Evolutionary conservation across 805 yeast genomes (phyloP).

Genomic region (Monosporozyma aerobia): DNA sequence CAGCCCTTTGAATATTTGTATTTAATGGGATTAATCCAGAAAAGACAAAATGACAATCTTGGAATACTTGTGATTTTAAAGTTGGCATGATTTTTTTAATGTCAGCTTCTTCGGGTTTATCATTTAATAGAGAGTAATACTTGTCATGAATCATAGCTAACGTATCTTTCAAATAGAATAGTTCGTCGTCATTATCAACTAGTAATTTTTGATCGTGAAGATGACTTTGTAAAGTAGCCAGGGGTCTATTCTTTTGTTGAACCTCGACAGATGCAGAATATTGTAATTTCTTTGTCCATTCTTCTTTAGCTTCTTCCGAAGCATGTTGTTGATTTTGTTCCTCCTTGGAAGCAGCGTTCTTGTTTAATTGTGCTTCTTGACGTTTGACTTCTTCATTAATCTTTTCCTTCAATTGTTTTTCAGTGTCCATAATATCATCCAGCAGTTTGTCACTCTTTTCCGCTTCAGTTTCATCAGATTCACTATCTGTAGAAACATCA

Average conservation of each 20-base stretch:
- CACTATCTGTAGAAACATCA: neutral
- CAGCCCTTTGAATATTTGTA: conserved; percentile 59
- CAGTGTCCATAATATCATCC: conserved; percentile 28
- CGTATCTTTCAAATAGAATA: conserved; percentile 52
- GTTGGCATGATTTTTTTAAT: conserved; percentile 61
- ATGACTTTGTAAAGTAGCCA: conserved; percentile 72
- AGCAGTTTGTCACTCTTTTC: conserved; percentile 27
- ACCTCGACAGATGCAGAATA: conserved; percentile 65
- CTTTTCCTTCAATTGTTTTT: conserved; percentile 23
- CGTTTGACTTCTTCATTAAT: conserved; percentile 28
- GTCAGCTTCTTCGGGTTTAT: conserved; percentile 42
- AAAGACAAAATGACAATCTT: conserved; percentile 62
- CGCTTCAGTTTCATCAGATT: neutral
- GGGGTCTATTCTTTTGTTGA: conserved; percentile 73
- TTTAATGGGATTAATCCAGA: conserved; percentile 91
- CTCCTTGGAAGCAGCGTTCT: conserved; percentile 19
- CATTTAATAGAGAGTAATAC: conserved; percentile 46
- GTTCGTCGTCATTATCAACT: conserved; percentile 74
- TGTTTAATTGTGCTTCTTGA: conserved; percentile 30
- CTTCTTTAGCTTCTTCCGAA: conserved; percentile 35
- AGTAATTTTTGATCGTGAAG: conserved; percentile 47
- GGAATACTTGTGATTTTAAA: conserved; percentile 62
- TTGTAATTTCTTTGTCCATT: conserved; percentile 47
- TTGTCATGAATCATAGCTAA: conserved; percentile 54
- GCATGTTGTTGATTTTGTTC: conserved; percentile 7